phyloP scores from a whole-genome alignment of 768 basidiomycete genomes.

The Serpula lacrymans region DNA sequence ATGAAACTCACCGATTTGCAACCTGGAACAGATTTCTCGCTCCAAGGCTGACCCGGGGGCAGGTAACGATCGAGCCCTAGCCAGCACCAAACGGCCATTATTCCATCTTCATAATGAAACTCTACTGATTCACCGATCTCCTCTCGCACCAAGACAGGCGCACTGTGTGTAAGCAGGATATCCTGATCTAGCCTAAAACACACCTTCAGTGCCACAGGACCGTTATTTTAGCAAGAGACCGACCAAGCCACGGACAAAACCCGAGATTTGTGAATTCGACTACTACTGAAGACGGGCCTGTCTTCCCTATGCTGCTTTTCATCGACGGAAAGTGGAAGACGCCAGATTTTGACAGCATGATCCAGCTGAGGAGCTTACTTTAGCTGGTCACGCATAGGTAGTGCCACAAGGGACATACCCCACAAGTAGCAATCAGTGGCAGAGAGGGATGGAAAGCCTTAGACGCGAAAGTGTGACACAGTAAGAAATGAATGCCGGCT shows the following conservation, averaged over 20 bases:
- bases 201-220: background rate
- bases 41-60: conserved; percentile 36
- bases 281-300: conserved; percentile 73
- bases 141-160: conserved; percentile 45
- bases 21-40: conserved; percentile 45
- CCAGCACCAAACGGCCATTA: conserved; percentile 66
- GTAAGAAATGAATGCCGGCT: conserved; percentile 5
- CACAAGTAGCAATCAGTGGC: conserved; percentile 74
- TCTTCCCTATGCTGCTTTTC: conserved; percentile 57
- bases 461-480: background rate
- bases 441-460: conserved; percentile 67
- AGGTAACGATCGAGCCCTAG: conserved; percentile 64
- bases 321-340: conserved; percentile 37
- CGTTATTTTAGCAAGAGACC: conserved; percentile 4
- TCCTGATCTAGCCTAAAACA: conserved; percentile 53
- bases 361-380: conserved; percentile 49
- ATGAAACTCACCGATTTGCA: conserved; percentile 51
- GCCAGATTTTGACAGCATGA: conserved; percentile 75
- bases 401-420: conserved; percentile 41
- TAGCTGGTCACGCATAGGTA: background rate
- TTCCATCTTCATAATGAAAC: conserved; percentile 41
- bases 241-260: conserved; percentile 67
- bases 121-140: conserved; percentile 19
- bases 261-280: conserved; percentile 60
- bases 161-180: conserved; percentile 50